Evolutionary conservation across 345 rosid species (phyloP).

Genomic region (Arabis alpina): DNA sequence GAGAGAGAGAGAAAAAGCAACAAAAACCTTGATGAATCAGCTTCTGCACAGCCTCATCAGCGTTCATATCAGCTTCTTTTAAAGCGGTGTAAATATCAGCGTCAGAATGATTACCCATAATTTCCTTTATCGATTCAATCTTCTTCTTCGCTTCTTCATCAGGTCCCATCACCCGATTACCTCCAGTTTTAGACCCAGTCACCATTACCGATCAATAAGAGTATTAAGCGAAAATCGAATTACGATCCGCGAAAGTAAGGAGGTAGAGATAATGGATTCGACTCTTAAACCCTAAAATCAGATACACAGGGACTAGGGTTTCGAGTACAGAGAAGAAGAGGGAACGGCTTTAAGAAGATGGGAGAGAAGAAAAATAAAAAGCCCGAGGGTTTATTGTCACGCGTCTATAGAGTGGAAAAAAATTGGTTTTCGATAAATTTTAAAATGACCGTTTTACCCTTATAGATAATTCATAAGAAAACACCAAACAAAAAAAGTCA

Average conservation of each 20-base stretch:
- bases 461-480: background rate
- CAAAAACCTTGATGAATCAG: constrained; percentile 77
- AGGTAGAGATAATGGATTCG: background rate
- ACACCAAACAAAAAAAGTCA: too few relatives aligned
- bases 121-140: constrained; percentile 65
- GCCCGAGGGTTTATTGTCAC: constrained; percentile 51
- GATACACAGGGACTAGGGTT: constrained; percentile 46
- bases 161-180: constrained; percentile 11
- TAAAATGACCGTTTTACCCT: background rate
- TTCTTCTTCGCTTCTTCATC: too few relatives aligned
- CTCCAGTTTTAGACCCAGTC: constrained; percentile 44
- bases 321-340: constrained; percentile 34
- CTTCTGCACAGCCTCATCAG: constrained; percentile 74
- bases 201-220: constrained; percentile 52
- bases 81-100: constrained; percentile 67
- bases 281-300: constrained; percentile 40
- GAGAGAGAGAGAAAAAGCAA: background rate
- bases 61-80: constrained; percentile 81
- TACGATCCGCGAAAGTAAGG: background rate
- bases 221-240: background rate
- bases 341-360: constrained; percentile 34
- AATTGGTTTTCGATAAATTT: background rate
- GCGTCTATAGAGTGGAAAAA: background rate
- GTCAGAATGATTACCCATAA: constrained; percentile 79
- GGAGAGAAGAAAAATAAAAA: too few relatives aligned